These are phyloP conservation scores for Scedosporium apiospermum DNA, from an alignment of 2,329 filamentous ascomycete species.

Conservation along the genomic window DNA sequence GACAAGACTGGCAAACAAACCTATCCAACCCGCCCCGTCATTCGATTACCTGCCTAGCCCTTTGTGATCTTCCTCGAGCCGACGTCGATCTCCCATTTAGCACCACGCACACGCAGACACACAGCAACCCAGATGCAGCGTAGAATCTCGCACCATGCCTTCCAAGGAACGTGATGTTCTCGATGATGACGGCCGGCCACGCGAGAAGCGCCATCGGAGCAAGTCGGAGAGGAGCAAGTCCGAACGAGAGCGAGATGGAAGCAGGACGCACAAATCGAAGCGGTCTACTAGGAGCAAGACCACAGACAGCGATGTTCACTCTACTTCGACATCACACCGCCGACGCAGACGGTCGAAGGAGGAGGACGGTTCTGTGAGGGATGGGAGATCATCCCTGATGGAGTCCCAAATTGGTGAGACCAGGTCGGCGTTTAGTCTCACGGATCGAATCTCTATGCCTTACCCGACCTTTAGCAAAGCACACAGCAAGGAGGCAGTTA, in stretches of 20 bases:
- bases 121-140: not conserved
- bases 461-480: constrained; percentile 84
- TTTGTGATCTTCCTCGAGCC: not conserved
- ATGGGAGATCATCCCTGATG: constrained; percentile 27
- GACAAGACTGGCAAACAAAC: not conserved
- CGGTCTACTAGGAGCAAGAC: constrained; percentile 3
- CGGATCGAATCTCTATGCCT: constrained; percentile 46
- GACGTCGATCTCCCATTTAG: not conserved
- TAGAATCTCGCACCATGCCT: constrained; percentile 22
- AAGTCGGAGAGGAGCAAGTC: constrained; percentile 23
- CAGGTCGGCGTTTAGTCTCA: constrained; percentile 24
- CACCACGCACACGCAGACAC: not conserved
- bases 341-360: constrained; percentile 22
- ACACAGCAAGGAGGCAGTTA: constrained; percentile 79
- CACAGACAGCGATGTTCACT: constrained; percentile 7
- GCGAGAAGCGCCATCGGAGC: constrained; percentile 29
- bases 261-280: constrained; percentile 3
- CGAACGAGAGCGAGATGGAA: constrained; percentile 1
- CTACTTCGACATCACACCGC: constrained; percentile 13
- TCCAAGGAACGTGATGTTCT: constrained; percentile 32
- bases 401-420: constrained; percentile 40
- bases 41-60: not conserved
- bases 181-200: constrained; percentile 24
- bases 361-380: constrained; percentile 17
- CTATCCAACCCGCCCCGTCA: not conserved